Evolutionary conservation across 2,329 filamentous ascomycete genomes (phyloP).

Genomic region (Claviceps citrina): DNA sequence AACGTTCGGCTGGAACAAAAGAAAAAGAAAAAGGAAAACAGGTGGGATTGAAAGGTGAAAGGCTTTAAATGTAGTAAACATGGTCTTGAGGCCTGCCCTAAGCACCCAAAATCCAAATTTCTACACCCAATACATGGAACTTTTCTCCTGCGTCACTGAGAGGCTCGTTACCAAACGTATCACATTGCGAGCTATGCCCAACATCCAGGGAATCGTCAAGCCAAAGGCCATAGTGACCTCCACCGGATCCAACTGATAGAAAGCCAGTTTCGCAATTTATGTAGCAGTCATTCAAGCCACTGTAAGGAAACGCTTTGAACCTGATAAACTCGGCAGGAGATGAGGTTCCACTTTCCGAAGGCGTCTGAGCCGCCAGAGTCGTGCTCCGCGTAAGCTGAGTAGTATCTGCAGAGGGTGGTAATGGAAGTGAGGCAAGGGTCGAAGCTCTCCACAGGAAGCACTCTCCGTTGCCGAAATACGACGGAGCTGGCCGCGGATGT

Average conservation of each 20-base stretch:
- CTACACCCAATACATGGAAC: slow-evolving; percentile 79
- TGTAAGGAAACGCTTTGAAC: slow-evolving; percentile 96
- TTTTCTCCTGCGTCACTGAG: slow-evolving; percentile 85
- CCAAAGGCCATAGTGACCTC: slow-evolving; percentile 89
- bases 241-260: slow-evolving; percentile 71
- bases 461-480: slow-evolving; percentile 92
- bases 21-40: too few species aligned
- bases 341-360: slow-evolving; percentile 9
- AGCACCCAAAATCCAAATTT: slow-evolving; percentile 78
- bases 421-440: slow-evolving; percentile 36
- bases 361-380: slow-evolving; percentile 16
- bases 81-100: slow-evolving; percentile 9
- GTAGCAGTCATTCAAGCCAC: slow-evolving; percentile 89
- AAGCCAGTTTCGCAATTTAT: slow-evolving; percentile 82
- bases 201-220: slow-evolving; percentile 71
- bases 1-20: too few species aligned
- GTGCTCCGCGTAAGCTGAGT: slow-evolving; percentile 29
- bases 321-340: slow-evolving; percentile 54
- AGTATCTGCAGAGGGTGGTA: slow-evolving; percentile 36
- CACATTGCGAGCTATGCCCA: slow-evolving; percentile 68
- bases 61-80: background rate
- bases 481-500: slow-evolving; percentile 59
- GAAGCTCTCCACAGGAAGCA: slow-evolving; percentile 61
- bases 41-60: background rate
- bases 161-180: slow-evolving; percentile 89